Evolutionary conservation across 2,329 filamentous ascomycete genomes (phyloP), one percentile per base, ranked within the genome.

Genomic region (Alternaria gaisen): DNA sequence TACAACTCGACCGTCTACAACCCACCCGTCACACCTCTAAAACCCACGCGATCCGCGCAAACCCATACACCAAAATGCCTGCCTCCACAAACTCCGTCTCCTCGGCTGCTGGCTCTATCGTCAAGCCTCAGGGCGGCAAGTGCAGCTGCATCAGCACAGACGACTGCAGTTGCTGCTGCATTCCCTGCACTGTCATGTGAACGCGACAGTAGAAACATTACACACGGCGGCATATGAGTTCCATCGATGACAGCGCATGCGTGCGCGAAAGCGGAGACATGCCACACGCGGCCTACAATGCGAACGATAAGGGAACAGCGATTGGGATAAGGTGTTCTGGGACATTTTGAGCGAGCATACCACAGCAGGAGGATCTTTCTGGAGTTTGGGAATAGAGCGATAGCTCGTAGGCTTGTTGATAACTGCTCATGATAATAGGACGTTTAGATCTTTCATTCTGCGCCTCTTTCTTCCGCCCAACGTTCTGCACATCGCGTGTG

Each of bases 121-220:
- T 68, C 28, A 79, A 79, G 62, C 75, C 77, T n/a, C 68, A 67
- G 44, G 70, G 73, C 0, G 66, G 69, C 28, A 75, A 78, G 66
- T 66, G 67, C 64, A 66, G 68, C 18, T 75, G 72, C 62, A 56
- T 71, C 47, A 73, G 69, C 56, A 73, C 69, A 34, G 72, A 73
- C 26, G 72, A 73, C 48, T 77, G 75, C 67, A 65, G 63, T 43
- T 77, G 70, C 69, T 78, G 76, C 71, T 67, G 63, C 63, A 72
- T 78, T 41, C 77, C 77, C 5, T 79, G 77, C 63, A 76, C 74
- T 0, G 75, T 78, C 52, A 79, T 79, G 76, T 79, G 70, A 60
- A 69, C n/a, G n/a, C 26, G 16, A 32, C 20, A 16, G 40, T 11
- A 18, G 9, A 9, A 12, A 46, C 10, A 24, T 24, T 1, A 34